Percentiles rank a stretch among this genome's conserved stretches.
These are phyloP conservation scores for Styphnolobium japonicum DNA, from an alignment of 306 rosid genomes.

Conservation along the genomic window DNA sequence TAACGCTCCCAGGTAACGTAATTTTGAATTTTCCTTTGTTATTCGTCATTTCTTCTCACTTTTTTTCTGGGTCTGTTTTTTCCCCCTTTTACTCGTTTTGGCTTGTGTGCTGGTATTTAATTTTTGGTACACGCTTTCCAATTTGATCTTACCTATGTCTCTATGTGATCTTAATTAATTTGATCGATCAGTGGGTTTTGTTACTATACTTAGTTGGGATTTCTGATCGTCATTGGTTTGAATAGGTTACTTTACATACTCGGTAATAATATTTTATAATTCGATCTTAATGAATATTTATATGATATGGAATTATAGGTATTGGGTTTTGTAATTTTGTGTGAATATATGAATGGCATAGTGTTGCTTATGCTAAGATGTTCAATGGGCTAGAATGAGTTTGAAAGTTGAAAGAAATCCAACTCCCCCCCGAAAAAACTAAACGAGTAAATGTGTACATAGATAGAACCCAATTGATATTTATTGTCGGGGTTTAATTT, in stretches of 20 bases:
- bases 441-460: background rate
- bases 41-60: background rate
- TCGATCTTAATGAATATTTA: background rate
- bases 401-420: background rate
- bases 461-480: background rate
- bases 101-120: too few species aligned
- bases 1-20: constrained; percentile 54
- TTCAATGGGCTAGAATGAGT: background rate
- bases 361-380: background rate
- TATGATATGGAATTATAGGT: background rate
- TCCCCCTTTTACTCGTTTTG: too few species aligned
- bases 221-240: background rate
- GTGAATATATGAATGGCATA: background rate
- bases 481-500: background rate
- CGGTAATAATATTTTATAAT: background rate
- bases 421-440: background rate
- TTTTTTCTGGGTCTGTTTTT: too few species aligned
- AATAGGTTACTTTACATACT: background rate
- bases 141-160: background rate
- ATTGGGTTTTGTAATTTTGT: background rate
- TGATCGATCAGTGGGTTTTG: background rate
- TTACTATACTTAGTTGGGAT: too few species aligned
- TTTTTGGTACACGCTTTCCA: too few species aligned
- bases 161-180: background rate
- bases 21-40: background rate